Base-by-base conservation (phyloP, 2,329 filamentous ascomycete species). In the Stenocarpella maydis region DNA sequence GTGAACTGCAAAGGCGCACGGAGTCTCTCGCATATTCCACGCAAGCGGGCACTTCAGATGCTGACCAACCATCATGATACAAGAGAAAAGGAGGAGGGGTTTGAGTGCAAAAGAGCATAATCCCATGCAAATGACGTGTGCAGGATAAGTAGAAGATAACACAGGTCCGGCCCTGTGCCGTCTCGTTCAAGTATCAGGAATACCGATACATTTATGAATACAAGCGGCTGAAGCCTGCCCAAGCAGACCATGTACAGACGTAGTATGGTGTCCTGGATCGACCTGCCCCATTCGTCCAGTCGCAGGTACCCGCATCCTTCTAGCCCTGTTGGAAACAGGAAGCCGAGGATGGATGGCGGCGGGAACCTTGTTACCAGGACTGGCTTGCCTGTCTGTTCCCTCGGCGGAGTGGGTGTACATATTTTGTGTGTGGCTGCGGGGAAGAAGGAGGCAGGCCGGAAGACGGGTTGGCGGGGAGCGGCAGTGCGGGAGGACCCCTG, bases 271-370 rank as follows among this genome's bases (percentile, higher is more conserved):
- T 34, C 28, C 19, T 9, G 10, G 17, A 28, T 45, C 15, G 31
- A 68, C 49, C 65, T 70, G 54, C 68, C 65, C 19, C 26, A 60
- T 53, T 52, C 17, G 58, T 68, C 19, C 19, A 34, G 43, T 68
- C 37, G 64, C 68, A 70, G 65, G 55, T 64, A 70, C 68, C 65
- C 65, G 65, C 49, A 37, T 50, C 34, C 43, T 49, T 26, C 26
- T 37, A 67, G 21, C 41, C 67, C 37, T 58, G 49, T 28, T 39
- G n/a, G 47, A 53, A 34, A 19, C n/a, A n/a, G n/a, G 19, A 50
- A 24, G 24, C 37, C 24, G n/a, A n/a, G n/a, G n/a, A 28, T 24
- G 37, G 12, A 68, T 39, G 41, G 66, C 45, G 24, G 34, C 34
- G 34, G 31, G n/a, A 66, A 66, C 39, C 61, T 66, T 69, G 52